Evolutionary conservation across 1,284 basidiomycete genomes (phyloP), one percentile per base, ranked within the genome.

Genomic region (Marasmius sp.): DNA sequence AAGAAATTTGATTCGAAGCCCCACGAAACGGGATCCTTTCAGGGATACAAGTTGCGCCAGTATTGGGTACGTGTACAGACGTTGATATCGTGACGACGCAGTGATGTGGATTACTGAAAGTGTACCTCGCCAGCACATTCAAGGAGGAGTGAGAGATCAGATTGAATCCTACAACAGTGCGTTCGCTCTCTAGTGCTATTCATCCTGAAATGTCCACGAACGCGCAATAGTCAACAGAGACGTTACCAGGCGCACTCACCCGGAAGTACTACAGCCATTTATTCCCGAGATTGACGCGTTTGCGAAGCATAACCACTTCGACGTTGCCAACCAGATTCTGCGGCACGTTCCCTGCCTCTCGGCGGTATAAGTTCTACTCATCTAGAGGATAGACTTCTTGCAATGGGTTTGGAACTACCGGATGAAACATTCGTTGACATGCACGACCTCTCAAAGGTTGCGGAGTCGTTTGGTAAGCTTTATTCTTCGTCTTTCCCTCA

Each of bases 241-340:
- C 51, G 71, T 84, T 33, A 76, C 66, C 6, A 81, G 74, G 62
- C 76, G 75, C 16, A 67, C 61, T 64, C 81, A 87, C 73, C 81
- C 86, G 37, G 72, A 81, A 66, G 67, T 79, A 33, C 57, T 88
- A 60, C 76, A 79, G 14, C 81, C 87, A 0, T 79, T 86, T 63
- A 72, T 89, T 1, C 81, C 85, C 6, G 88, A 91, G 67, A 78
- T 91, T 20, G 72, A 79, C 22, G 77, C 73, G 0, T 87, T 87
- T 64, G 74, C 77, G 18, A 76, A 74, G 36, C 77, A 83, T 58
- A 85, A 83, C 64, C 84, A 87, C 63, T 75, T 78, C 62, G 74
- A 81, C 9, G 72, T 87, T 16, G 65, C 87, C 11, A 73, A 81
- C 62, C 81, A 81, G 0, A 75, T 87, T 45, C 68, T 87, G 18